Evolutionary conservation across 208 protist species (phyloP).

Genomic region (Crithidia brevicula): DNA sequence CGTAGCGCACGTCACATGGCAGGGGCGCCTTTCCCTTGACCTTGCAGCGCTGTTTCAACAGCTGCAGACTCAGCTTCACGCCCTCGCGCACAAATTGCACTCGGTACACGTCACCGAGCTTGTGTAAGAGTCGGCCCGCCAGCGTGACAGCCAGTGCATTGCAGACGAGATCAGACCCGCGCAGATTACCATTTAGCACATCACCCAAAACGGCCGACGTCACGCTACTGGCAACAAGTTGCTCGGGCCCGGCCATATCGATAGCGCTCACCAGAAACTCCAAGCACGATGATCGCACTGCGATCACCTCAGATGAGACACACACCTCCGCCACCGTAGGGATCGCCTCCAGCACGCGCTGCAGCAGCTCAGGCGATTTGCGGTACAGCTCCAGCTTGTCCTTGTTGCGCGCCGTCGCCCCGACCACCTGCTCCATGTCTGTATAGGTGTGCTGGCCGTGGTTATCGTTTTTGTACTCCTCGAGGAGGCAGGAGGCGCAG

Average conservation of each 20-base stretch:
- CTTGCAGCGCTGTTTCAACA: constrained; percentile 35
- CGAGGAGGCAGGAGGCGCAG: constrained; percentile 69
- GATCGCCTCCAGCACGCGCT: constrained; percentile 53
- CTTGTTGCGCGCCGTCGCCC: constrained; percentile 28
- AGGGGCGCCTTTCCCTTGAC: constrained; percentile 17
- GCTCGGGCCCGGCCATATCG: constrained; percentile 44
- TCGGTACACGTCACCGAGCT: constrained; percentile 61
- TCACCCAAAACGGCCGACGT: constrained; percentile 49
- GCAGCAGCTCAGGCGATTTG: constrained; percentile 52
- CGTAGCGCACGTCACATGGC: constrained; percentile 14
- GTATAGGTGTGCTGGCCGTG: constrained; percentile 65
- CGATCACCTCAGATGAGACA: constrained; percentile 58
- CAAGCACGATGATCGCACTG: constrained; percentile 46
- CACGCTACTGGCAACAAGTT: constrained; percentile 42
- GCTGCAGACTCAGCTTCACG: constrained; percentile 56
- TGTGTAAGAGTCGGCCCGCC: constrained; percentile 64
- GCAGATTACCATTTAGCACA: constrained; percentile 59
- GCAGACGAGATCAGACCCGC: constrained; percentile 44
- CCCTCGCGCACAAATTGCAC: constrained; percentile 87
- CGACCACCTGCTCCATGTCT: constrained; percentile 61
- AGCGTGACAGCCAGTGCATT: constrained; percentile 67
- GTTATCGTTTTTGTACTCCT: constrained; percentile 45
- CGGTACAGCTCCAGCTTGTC: constrained; percentile 49
- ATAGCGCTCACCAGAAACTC: constrained; percentile 71
- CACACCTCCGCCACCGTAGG: constrained; percentile 63